Conservation (phyloP, 176 grass and related monocot genomes). For the Aegilops sharonensis region DNA sequence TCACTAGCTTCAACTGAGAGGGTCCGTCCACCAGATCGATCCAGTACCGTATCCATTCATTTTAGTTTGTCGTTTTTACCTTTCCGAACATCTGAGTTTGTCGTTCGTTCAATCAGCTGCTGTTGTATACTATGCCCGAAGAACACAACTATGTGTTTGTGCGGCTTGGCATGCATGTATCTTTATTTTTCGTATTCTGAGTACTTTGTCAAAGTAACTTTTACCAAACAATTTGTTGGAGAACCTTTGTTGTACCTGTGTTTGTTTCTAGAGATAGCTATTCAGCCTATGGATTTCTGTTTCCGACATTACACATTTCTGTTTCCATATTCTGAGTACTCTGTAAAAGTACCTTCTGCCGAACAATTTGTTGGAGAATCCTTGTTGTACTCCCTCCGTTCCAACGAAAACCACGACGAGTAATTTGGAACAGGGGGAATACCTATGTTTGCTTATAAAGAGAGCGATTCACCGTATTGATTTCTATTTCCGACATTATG, state of each 20-base stretch:
- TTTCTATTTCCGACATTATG: neutral
- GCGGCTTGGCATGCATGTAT: slow-evolving; percentile 18
- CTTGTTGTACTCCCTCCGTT: too few species aligned
- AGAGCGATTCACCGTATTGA: too few species aligned
- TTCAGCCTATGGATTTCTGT: too few species aligned
- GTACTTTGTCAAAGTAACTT: slow-evolving; percentile 15
- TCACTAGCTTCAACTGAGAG: neutral
- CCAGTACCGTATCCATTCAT: too few species aligned
- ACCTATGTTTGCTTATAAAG: neutral
- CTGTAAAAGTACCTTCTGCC: too few species aligned
- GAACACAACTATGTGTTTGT: neutral
- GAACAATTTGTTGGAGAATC: too few species aligned
- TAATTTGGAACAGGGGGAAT: too few species aligned
- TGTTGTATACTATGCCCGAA: neutral
- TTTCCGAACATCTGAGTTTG: too few species aligned
- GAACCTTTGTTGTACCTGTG: neutral
- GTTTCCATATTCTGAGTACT: neutral
- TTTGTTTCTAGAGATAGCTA: neutral
- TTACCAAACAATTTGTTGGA: neutral
- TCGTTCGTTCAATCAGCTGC: neutral
- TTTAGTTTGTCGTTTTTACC: neutral
- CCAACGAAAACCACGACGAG: too few species aligned
- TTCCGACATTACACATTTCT: neutral
- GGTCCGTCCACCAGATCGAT: neutral
- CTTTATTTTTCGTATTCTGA: neutral